phyloP scores from a whole-genome alignment of 176 grass and related monocot species.

The Zea mays region DNA sequence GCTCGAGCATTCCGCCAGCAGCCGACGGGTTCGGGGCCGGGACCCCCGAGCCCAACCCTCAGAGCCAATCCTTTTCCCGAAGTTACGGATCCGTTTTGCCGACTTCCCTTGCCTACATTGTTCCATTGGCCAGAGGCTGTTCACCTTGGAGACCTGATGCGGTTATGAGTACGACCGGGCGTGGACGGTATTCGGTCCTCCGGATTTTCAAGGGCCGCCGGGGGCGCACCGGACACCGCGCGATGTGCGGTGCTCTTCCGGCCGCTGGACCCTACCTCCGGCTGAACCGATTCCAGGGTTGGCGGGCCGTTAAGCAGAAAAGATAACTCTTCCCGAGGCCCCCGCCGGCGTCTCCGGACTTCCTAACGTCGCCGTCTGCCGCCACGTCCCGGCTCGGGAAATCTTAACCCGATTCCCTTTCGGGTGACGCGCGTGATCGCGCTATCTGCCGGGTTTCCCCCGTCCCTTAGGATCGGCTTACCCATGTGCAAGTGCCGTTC shows the following conservation, averaged over 20 bases:
- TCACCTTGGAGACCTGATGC: conserved; percentile 82
- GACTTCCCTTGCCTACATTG: conserved; percentile 82
- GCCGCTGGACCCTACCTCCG: conserved; percentile 70
- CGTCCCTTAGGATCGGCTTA: conserved; percentile 53
- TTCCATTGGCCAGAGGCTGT: conserved; percentile 49
- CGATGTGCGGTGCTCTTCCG: conserved; percentile 71
- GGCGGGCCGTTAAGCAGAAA: conserved; percentile 68
- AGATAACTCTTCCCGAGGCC: conserved; percentile 80
- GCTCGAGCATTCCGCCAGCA: conserved; percentile 16
- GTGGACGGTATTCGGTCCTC: conserved; percentile 63
- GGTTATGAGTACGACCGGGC: conserved; percentile 58
- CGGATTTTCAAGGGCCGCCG: conserved; percentile 62
- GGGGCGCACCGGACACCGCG: conserved; percentile 59
- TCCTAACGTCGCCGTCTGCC: conserved; percentile 57
- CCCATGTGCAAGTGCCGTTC: conserved; percentile 62
- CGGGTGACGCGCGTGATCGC: not conserved
- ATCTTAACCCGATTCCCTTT: conserved; percentile 45
- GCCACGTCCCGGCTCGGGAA: conserved; percentile 56
- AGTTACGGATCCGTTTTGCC: conserved; percentile 79
- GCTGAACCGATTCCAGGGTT: conserved; percentile 67
- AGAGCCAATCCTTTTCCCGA: conserved; percentile 77
- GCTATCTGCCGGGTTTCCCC: not conserved
- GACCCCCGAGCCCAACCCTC: conserved; percentile 59
- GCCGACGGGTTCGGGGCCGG: conserved; percentile 28
- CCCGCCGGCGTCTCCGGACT: conserved; percentile 60